Conservation (phyloP, 2,329 filamentous ascomycete species). For the Beauveria asiatica region DNA sequence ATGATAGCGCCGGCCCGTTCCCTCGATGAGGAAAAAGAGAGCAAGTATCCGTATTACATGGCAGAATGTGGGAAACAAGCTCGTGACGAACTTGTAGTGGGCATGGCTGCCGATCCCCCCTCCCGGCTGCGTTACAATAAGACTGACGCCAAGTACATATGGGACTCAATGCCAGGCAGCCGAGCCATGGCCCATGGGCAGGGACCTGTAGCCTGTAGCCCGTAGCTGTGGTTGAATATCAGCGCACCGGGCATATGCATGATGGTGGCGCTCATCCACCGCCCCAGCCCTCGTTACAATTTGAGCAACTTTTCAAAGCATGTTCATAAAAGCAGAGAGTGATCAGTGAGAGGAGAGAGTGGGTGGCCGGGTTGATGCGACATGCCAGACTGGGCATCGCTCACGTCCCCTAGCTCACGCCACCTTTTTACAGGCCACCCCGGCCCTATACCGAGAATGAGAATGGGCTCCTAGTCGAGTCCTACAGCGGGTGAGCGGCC, state of each 20-base stretch:
- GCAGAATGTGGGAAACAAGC: slow-evolving; percentile 1
- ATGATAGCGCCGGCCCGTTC: neutral
- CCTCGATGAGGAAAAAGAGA: neutral
- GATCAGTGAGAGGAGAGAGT: too few species aligned
- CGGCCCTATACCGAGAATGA: slow-evolving; percentile 2
- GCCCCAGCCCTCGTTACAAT: neutral
- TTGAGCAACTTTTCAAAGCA: too few species aligned
- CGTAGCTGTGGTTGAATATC: neutral
- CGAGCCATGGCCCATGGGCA: neutral
- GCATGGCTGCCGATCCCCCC: slow-evolving; percentile 4
- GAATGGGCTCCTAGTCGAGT: neutral
- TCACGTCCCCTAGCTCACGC: slow-evolving; percentile 1
- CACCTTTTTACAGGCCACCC: neutral
- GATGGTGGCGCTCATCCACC: slow-evolving; percentile 7
- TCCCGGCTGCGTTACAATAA: neutral
- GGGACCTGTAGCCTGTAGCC: too few species aligned
- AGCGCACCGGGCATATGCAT: slow-evolving; percentile 6
- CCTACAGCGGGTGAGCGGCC: neutral
- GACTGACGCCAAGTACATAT: too few species aligned
- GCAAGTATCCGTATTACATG: neutral
- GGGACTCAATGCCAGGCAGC: neutral
- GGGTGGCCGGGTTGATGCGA: slow-evolving; percentile 5
- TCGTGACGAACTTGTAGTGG: slow-evolving; percentile 4
- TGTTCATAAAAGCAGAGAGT: too few species aligned
- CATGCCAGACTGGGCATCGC: slow-evolving; percentile 9